Evolutionary conservation across 2,329 filamentous ascomycete species (phyloP), one percentile per base, ranked within the genome.

Genomic region (Ciborinia camelliae): DNA sequence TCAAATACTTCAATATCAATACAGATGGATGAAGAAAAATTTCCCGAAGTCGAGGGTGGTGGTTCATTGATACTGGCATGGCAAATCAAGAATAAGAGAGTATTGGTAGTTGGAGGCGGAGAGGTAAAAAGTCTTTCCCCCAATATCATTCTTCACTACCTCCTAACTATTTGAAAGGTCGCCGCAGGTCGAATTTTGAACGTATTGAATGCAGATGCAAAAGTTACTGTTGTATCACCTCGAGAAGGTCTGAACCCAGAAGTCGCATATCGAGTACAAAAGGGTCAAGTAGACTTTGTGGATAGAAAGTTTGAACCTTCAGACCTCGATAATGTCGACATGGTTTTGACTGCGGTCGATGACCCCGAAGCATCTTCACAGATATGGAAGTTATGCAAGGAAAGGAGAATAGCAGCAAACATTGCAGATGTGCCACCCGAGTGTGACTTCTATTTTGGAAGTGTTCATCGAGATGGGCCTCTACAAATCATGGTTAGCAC

Each of bases 361-460:
- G 94, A 98, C 75, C 91, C 95, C 0, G 90, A 87, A 55, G 93
- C 92, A n/a, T 97, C 92, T 0, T 89, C 91, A 0, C 83, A 86
- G 68, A 92, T 99, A 75, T 99, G 92, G 90, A 94, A 94, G 76
- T 83, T 97, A 30, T 98, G 94, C 83, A 94, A 96, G 77, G 84
- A 92, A 76, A 84, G 82, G 66, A 87, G 87, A 67, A 90, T 98
- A 69, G 87, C 92, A 7, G 93, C 92, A 65, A 99, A 99, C 77
- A 97, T 99, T 70, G 95, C 95, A 70, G 95, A 99, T 75, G 95
- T 99, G 4, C 95, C 95, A 0, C 85, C 92, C 0, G 95, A 99
- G 77, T 99, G 95, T 78, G 95, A 99, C 75, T 99, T 99, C 76
- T 99, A 97, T 82, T 99, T 99, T 79, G 95, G 95, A 68, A 95